A percentile compares a stretch with the other conserved stretches of the same genome.
Evolutionary conservation across 2,329 filamentous ascomycete genomes (phyloP).

Genomic region (Phoma sp.): DNA sequence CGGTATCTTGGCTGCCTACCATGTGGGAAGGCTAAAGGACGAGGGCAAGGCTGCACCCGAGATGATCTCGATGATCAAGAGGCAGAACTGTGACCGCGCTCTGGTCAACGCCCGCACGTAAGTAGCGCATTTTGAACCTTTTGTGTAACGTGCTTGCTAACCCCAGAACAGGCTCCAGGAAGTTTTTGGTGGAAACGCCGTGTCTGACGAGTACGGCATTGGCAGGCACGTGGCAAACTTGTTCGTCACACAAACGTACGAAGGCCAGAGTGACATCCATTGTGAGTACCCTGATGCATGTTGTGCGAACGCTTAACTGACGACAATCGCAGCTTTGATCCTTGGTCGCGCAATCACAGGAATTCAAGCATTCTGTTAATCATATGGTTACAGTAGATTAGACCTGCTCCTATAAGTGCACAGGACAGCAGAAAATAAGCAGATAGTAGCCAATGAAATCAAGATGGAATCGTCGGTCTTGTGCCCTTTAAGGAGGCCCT

Average conservation of each 20-base stretch:
- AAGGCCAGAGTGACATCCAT: conserved; percentile 98
- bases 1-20: conserved; percentile 86
- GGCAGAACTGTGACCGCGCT: conserved; percentile 95
- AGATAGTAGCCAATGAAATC: conserved; percentile 3
- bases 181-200: conserved; percentile 97
- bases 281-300: conserved; percentile 66
- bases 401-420: not conserved
- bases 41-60: conserved; percentile 86
- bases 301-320: conserved; percentile 28
- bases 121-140: conserved; percentile 38
- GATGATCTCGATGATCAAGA: conserved; percentile 97
- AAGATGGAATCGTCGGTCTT: not conserved
- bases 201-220: conserved; percentile 95
- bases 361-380: conserved; percentile 78
- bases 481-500: not conserved
- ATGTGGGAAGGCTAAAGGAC: conserved; percentile 93
- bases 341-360: conserved; percentile 64
- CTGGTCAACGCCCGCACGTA: conserved; percentile 76
- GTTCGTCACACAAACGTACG: conserved; percentile 97
- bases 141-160: conserved; percentile 14
- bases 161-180: conserved; percentile 73
- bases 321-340: conserved; percentile 54
- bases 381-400: not conserved
- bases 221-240: conserved; percentile 94
- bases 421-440: not conserved